Percentiles rank a stretch among this genome's conserved stretches.
Evolutionary conservation across 202 grass and related monocot genomes (phyloP).

Genomic region (Musa balbisiana): DNA sequence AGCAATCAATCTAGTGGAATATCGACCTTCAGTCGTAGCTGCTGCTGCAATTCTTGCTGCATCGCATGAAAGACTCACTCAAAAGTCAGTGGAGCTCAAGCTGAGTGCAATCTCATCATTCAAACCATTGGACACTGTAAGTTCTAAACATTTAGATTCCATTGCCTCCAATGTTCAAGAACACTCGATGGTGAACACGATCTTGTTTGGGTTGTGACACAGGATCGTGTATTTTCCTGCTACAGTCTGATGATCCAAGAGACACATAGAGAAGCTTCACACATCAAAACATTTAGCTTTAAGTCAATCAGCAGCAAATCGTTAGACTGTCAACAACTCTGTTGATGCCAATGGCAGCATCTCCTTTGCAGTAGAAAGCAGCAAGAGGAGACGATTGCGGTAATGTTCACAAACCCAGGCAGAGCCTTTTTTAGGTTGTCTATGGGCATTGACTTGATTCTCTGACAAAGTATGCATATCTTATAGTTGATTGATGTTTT

Average conservation of each 20-base stretch:
- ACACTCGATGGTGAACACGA: background rate
- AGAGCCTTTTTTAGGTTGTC: background rate
- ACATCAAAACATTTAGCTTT: conserved; percentile 21
- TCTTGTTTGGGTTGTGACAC: conserved; percentile 5
- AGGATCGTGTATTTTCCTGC: conserved; percentile 78
- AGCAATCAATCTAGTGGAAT: conserved; percentile 53
- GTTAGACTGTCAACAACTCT: conserved; percentile 50
- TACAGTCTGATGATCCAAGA: conserved; percentile 52
- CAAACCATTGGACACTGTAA: conserved; percentile 46
- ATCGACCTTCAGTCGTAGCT: conserved; percentile 65
- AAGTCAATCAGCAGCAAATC: conserved; percentile 13
- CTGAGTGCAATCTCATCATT: conserved; percentile 37
- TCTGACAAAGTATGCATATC: background rate
- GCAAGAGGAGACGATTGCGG: conserved; percentile 50
- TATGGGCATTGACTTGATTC: conserved; percentile 14
- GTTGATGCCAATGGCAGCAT: conserved; percentile 46
- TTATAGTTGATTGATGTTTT: background rate
- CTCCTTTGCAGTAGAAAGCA: conserved; percentile 22
- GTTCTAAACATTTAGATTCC: conserved; percentile 1
- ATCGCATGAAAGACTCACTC: conserved; percentile 38
- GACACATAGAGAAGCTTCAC: conserved; percentile 12
- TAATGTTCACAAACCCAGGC: conserved; percentile 1
- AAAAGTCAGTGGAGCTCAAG: conserved; percentile 41
- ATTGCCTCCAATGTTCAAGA: background rate
- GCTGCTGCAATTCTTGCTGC: conserved; percentile 55